Percentiles rank a stretch among this genome's conserved stretches.
Evolutionary conservation across 805 yeast genomes (phyloP).

Genomic region (Zygoascus biomembranicola): DNA sequence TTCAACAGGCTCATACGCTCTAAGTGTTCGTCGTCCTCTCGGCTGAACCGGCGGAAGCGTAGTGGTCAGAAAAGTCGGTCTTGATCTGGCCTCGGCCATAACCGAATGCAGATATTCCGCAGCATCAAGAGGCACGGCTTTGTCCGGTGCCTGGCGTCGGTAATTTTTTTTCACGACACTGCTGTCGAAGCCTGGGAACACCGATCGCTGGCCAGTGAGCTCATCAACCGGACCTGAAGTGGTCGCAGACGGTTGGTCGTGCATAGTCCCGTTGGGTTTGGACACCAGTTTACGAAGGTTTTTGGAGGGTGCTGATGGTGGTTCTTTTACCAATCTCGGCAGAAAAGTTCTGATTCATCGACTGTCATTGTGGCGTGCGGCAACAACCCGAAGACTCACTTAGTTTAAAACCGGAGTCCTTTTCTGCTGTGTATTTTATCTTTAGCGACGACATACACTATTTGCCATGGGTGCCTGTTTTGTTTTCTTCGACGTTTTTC

Average conservation of each 20-base stretch:
- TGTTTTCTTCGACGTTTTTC: slow-evolving; percentile 48
- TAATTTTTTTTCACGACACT: not conserved
- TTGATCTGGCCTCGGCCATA: slow-evolving; percentile 5
- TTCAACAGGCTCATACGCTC: slow-evolving; percentile 3
- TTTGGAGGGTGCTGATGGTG: too few species aligned
- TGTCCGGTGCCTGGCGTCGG: not conserved
- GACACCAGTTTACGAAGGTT: too few species aligned
- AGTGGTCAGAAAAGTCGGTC: slow-evolving; percentile 4
- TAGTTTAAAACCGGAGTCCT: too few species aligned
- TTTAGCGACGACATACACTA: too few species aligned
- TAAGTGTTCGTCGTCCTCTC: not conserved
- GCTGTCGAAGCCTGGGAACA: slow-evolving; percentile 6
- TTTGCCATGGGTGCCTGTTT: slow-evolving; percentile 9
- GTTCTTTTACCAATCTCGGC: too few species aligned
- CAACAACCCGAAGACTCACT: too few species aligned
- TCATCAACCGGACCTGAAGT: slow-evolving; percentile 3
- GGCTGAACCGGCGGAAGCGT: not conserved
- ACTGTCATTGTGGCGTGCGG: too few species aligned
- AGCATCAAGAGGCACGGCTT: slow-evolving; percentile 9
- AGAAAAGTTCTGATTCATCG: too few species aligned
- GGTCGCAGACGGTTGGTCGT: not conserved
- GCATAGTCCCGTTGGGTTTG: not conserved
- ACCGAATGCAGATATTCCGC: slow-evolving; percentile 10
- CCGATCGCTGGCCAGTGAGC: slow-evolving; percentile 9
- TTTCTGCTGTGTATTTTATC: too few species aligned